Conservation (phyloP, 225 moss, liverwort and hornwort genomes). For the Polytrichum formosum region DNA sequence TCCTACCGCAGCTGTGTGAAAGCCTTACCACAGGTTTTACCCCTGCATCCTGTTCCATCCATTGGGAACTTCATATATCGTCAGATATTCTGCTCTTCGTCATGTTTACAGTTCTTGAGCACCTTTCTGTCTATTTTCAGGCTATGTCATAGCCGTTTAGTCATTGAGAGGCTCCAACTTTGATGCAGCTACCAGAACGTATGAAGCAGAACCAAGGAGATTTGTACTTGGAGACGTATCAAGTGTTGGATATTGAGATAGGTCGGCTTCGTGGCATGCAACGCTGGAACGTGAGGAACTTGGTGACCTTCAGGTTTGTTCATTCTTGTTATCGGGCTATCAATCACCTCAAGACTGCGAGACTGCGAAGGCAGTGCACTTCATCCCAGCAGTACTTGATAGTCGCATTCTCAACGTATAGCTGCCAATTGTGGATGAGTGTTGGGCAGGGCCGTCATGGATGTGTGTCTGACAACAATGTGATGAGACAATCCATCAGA, state of each 20-base stretch:
- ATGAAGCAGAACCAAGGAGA: conserved; percentile 66
- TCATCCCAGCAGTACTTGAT: background rate
- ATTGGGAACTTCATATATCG: background rate
- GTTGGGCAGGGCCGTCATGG: background rate
- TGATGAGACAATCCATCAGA: conserved; percentile 22
- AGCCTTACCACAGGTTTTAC: conserved; percentile 54
- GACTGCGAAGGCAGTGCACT: too few species aligned
- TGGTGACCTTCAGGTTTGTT: conserved; percentile 51
- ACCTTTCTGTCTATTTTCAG: background rate
- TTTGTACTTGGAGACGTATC: conserved; percentile 60
- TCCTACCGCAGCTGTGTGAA: conserved; percentile 65
- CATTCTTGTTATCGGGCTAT: too few species aligned
- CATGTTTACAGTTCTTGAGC: background rate
- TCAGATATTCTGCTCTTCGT: background rate
- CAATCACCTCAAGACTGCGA: too few species aligned
- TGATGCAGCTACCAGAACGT: conserved; percentile 48
- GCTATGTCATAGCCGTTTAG: background rate
- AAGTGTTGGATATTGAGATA: conserved; percentile 61
- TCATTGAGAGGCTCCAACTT: too few species aligned
- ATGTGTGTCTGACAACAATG: background rate
- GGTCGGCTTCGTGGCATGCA: conserved; percentile 60
- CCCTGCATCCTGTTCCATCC: background rate
- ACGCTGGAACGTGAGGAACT: conserved; percentile 64
- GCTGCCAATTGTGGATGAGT: background rate
- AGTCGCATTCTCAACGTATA: background rate